phyloP scores from a whole-genome alignment of 164 flowering plant genomes.

The Berberis vulgaris region DNA sequence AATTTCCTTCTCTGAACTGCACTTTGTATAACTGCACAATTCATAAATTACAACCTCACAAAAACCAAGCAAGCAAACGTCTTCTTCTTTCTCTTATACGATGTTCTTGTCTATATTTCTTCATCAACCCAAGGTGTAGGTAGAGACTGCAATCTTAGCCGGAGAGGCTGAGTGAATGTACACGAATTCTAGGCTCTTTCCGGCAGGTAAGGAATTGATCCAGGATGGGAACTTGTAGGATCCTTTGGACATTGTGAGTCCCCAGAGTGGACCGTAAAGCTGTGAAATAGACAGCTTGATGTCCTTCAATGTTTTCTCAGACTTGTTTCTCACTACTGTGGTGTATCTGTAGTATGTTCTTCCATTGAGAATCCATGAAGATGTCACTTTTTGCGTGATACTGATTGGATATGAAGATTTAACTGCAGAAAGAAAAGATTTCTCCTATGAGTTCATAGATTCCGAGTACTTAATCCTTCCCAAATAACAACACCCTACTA shows the following conservation, averaged over 20 bases:
- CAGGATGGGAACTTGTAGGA: slow-evolving; percentile 56
- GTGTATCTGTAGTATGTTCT: slow-evolving; percentile 77
- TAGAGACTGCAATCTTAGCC: slow-evolving; percentile 50
- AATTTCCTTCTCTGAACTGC: slow-evolving; percentile 17
- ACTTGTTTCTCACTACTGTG: slow-evolving; percentile 57
- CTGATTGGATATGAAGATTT: slow-evolving; percentile 30
- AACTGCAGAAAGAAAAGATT: slow-evolving; percentile 25
- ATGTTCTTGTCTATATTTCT: neutral
- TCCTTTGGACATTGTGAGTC: slow-evolving; percentile 42
- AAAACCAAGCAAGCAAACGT: slow-evolving; percentile 6
- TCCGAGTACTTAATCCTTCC: neutral
- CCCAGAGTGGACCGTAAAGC: slow-evolving; percentile 87
- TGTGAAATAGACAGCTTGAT: slow-evolving; percentile 53
- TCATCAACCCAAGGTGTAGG: slow-evolving; percentile 43
- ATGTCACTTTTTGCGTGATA: slow-evolving; percentile 45
- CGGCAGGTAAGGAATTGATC: slow-evolving; percentile 48
- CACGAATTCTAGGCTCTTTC: slow-evolving; percentile 71
- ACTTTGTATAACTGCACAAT: slow-evolving; percentile 40
- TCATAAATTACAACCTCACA: slow-evolving; percentile 10
- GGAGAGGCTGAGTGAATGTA: slow-evolving; percentile 62
- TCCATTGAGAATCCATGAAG: slow-evolving; percentile 56
- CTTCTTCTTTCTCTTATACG: neutral
- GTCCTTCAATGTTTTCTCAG: slow-evolving; percentile 45
- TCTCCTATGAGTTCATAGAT: neutral
- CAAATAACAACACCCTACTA: neutral